Conservation (phyloP, 768 basidiomycete genomes). For the Naganishia onofrii region DNA sequence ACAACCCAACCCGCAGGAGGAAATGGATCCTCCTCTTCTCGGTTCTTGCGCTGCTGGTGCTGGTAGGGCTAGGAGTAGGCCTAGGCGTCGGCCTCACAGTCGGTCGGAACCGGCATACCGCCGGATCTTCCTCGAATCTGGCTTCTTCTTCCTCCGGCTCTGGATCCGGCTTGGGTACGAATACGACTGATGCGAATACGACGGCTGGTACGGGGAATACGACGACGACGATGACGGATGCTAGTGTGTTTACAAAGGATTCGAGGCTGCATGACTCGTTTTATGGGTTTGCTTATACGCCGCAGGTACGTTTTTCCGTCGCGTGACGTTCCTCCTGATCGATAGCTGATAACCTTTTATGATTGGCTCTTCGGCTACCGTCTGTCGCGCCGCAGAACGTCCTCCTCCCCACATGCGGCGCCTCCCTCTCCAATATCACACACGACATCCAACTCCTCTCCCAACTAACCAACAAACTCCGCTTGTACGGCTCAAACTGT, state of each 20-base stretch:
- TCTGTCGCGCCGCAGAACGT: neutral
- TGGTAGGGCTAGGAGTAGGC: conserved; percentile 56
- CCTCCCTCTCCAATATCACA: conserved; percentile 46
- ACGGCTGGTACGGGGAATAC: conserved; percentile 39
- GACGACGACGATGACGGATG: conserved; percentile 58
- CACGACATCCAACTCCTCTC: conserved; percentile 63
- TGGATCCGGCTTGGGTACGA: too few relatives aligned
- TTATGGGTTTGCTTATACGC: conserved; percentile 85
- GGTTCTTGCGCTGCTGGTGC: conserved; percentile 57
- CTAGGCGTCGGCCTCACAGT: conserved; percentile 67
- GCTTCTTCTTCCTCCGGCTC: too few relatives aligned
- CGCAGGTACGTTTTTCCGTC: conserved; percentile 49
- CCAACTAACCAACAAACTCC: conserved; percentile 66
- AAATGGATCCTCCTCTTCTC: conserved; percentile 42
- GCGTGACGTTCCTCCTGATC: too few relatives aligned
- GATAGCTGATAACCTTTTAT: too few relatives aligned
- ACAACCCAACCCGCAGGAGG: neutral
- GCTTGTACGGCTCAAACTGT: conserved; percentile 68
- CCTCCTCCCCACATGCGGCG: conserved; percentile 36
- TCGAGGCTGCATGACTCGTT: conserved; percentile 68
- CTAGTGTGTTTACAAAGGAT: conserved; percentile 73
- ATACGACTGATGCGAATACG: conserved; percentile 13
- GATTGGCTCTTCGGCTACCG: too few relatives aligned
- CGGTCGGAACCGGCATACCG: conserved; percentile 55
- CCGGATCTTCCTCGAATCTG: neutral